Evolutionary conservation across 768 basidiomycete species (phyloP), one percentile per base, ranked within the genome.

Genomic region (Pisolithus marmoratus): DNA sequence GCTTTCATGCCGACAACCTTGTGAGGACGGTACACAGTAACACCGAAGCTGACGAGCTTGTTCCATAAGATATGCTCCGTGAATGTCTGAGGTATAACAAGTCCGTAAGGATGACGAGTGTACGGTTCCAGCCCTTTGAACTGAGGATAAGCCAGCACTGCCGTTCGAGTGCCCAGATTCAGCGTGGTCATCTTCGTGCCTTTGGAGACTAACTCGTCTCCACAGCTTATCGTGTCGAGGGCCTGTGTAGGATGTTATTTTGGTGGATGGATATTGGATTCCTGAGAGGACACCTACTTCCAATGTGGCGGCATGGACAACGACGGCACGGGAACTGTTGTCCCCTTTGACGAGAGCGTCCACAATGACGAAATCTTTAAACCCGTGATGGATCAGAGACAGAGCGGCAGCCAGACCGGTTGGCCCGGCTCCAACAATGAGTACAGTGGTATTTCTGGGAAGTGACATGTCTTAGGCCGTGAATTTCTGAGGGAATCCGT

Each of bases 251-350:
- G 74, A 11, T 53, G 37, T 70, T 61, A 69, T 78, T 14, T 42
- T 65, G 59, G 23, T 74, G 8, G 51, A 12, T 22, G 6, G 19
- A 51, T 1, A 15, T 40, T 38, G 6, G 31, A 41, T 27, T 8
- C 20, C n/a, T 44, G 9, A 46, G 22, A 50, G n/a, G 19, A 45
- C 63, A 42, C 54, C 19, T 34, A 75, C 79, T 65, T 81, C 80
- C 15, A 82, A 65, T 9, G 80, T 81, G 29, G 76, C 73, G 31
- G 80, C 74, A 55, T 82, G 80, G 26, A 81, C 58, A 1, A 72
- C 67, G 4, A 74, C 52, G 0, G 80, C 77, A 19, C 79, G 73
- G 9, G 79, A 77, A 8, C 63, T 60, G 45, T 69, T 67, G 48
- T 66, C 56, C 24, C 70, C 70, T n/a, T 66, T 49, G 0, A 48